Evolutionary conservation across 768 basidiomycete genomes (phyloP), one percentile per base, ranked within the genome.

Genomic region (Russula vinacea): DNA sequence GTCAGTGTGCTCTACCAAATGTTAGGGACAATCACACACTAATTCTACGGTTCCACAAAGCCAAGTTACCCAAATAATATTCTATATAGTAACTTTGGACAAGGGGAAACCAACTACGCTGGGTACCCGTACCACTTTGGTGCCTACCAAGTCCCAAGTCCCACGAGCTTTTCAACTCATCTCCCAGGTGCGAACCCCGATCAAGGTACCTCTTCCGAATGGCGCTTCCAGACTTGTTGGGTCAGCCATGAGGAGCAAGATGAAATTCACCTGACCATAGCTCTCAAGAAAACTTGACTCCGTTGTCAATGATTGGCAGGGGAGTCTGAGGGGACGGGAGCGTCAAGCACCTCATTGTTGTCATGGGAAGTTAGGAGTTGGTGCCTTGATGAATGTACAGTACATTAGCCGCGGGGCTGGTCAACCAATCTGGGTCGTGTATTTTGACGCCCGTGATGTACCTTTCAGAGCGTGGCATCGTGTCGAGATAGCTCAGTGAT

Each of bases 181-280:
- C 22, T 40, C 32, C 47, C 22, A 5, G 39, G n/a, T 10, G 40
- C 29, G 32, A 11, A 19, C 16, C 5, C 32, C 11, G 35, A 42
- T 35, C 29, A 47, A n/a, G 24, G 19, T 1, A 3, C 17, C 1
- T 16, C 22, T 26, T 32, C 40, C 0, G 11, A 37, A n/a, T 58
- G 62, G 62, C 29, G 16, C 7, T 13, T 63, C 6, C 19, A 7
- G 17, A 10, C 26, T n/a, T 57, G 47, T n/a, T 39, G 56, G 49
- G 50, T 58, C 11, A 32, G 17, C 17, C 45, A 58, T 45, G 24
- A 19, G 9, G 50, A 4, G n/a, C 39, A 63, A 37, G 40, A 58
- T n/a, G 29, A 62, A 22, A 39, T 62, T 33, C 62, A 51, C 9
- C 13, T 63, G 6, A 58, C 56, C 1, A 57, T 58, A 35, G 49